These are phyloP conservation scores for Daucus carota DNA, from an alignment of 129 eudicot species.

Conservation along the genomic window DH1_v3.0 NC_030387.2:33708001-33708500, in stretches of 20 bases:
- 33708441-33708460: neutral
- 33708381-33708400: neutral
- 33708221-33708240: neutral
- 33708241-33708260: neutral
- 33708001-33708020: no score
- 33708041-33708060: neutral
- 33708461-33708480: neutral
- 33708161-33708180: neutral
- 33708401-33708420: neutral
- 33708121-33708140: slow-evolving; percentile 68
- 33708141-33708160: slow-evolving; percentile 70
- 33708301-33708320: neutral
- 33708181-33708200: neutral
- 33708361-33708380: neutral
- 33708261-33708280: neutral
- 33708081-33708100: neutral
- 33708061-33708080: neutral
- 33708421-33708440: neutral
- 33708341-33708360: neutral
- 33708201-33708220: neutral
- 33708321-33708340: no score
- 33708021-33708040: neutral
- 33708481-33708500: neutral
- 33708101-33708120: slow-evolving; percentile 49
- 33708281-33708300: neutral